Conservation (phyloP, 2,329 filamentous ascomycete genomes). For the Fusarium marasasianum region DNA sequence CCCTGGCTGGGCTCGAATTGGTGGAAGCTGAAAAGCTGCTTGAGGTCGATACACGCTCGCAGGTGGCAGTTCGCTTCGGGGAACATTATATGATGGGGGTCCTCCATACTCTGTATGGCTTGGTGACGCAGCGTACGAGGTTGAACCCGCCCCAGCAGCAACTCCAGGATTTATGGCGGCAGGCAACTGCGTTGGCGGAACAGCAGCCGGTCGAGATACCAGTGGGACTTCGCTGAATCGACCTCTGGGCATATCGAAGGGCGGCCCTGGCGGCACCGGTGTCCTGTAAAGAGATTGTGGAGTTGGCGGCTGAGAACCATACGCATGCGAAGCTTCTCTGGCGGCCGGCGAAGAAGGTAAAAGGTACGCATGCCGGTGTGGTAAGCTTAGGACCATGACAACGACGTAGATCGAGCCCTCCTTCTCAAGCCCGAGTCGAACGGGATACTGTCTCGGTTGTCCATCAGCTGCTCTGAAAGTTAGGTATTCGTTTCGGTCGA, state of each 20-base stretch:
- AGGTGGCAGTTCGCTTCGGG: slow-evolving; percentile 60
- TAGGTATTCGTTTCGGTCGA: slow-evolving; percentile 65
- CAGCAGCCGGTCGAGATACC: slow-evolving; percentile 34
- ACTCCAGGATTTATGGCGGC: slow-evolving; percentile 45
- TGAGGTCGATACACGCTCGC: slow-evolving; percentile 46
- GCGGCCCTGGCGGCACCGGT: slow-evolving; percentile 56
- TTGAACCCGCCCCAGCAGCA: slow-evolving; percentile 1
- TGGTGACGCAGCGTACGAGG: slow-evolving; percentile 57
- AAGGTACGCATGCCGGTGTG: slow-evolving; percentile 53
- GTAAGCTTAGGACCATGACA: slow-evolving; percentile 57
- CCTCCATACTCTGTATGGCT: slow-evolving; percentile 57
- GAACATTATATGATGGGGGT: slow-evolving; percentile 61
- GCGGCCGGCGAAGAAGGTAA: slow-evolving; percentile 56
- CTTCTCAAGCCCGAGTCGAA: slow-evolving; percentile 67
- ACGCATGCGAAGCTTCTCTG: slow-evolving; percentile 55
- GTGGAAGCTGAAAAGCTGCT: slow-evolving; percentile 57
- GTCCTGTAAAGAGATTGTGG: slow-evolving; percentile 51
- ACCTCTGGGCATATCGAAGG: slow-evolving; percentile 57
- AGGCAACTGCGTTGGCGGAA: slow-evolving; percentile 45
- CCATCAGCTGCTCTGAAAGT: slow-evolving; percentile 64
- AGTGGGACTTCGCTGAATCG: slow-evolving; percentile 50
- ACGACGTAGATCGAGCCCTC: slow-evolving; percentile 71
- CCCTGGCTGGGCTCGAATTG: slow-evolving; percentile 55
- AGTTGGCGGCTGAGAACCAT: slow-evolving; percentile 48
- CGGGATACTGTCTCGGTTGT: slow-evolving; percentile 58